phyloP scores from a whole-genome alignment of 2,329 filamentous ascomycete genomes.

The Didymella exigua region DNA sequence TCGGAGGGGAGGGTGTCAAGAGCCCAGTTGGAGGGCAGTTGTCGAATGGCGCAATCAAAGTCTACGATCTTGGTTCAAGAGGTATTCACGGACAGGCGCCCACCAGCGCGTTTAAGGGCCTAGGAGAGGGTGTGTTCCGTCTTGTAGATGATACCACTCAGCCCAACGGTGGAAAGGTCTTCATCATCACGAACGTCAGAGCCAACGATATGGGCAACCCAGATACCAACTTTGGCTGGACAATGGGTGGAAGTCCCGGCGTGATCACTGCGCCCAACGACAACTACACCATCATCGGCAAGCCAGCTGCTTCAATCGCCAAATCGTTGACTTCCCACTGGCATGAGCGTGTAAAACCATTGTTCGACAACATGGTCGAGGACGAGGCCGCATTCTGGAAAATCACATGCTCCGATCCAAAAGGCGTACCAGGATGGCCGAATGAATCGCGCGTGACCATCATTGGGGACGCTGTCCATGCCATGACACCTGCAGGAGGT shows the following conservation, averaged over 20 bases:
- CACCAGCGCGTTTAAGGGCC: slow-evolving; percentile 63
- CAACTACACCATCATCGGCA: slow-evolving; percentile 64
- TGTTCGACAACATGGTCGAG: slow-evolving; percentile 65
- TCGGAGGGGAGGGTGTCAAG: slow-evolving; percentile 68
- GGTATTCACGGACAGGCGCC: slow-evolving; percentile 71
- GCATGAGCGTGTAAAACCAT: slow-evolving; percentile 61
- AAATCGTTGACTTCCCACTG: slow-evolving; percentile 60
- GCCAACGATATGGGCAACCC: slow-evolving; percentile 65
- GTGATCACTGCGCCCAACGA: slow-evolving; percentile 64
- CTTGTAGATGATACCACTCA: slow-evolving; percentile 56
- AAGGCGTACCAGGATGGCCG: slow-evolving; percentile 64
- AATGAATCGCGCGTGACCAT: slow-evolving; percentile 60
- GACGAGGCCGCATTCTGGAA: slow-evolving; percentile 69
- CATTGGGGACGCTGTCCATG: slow-evolving; percentile 54
- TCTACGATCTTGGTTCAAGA: slow-evolving; percentile 67
- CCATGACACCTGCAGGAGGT: slow-evolving; percentile 55
- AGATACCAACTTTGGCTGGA: slow-evolving; percentile 66
- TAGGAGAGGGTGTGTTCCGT: slow-evolving; percentile 68
- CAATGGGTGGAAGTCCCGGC: slow-evolving; percentile 63
- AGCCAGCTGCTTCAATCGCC: slow-evolving; percentile 63
- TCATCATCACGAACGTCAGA: slow-evolving; percentile 68
- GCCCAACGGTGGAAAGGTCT: slow-evolving; percentile 54
- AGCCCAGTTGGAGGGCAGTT: slow-evolving; percentile 66
- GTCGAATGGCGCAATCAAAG: slow-evolving; percentile 62
- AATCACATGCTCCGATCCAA: slow-evolving; percentile 66